A percentile compares a stretch with the other conserved stretches of the same genome.
phyloP scores from a whole-genome alignment of 2,329 filamentous ascomycete genomes.

The Pestalotiopsis sp. region DNA sequence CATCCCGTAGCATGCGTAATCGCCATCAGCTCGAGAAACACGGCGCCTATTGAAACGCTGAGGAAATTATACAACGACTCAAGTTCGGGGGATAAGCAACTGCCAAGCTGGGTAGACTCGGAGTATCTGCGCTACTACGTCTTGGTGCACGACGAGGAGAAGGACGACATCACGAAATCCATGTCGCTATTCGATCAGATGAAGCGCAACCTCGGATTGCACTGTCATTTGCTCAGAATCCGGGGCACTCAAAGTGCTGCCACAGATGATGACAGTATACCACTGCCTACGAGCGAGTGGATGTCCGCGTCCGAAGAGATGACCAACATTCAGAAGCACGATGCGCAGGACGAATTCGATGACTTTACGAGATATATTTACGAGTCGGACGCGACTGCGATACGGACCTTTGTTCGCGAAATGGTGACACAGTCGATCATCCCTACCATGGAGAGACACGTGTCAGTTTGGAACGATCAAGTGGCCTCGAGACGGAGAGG shows the following conservation, averaged over 20 bases:
- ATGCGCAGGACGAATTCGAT: conserved; percentile 70
- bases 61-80: conserved; percentile 82
- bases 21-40: conserved; percentile 88
- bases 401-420: conserved; percentile 88
- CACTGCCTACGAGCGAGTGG: conserved; percentile 84
- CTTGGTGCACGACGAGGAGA: conserved; percentile 93
- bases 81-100: conserved; percentile 71
- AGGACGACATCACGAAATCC: conserved; percentile 87
- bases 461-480: conserved; percentile 95
- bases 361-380: conserved; percentile 80
- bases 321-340: conserved; percentile 69
- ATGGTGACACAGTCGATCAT: conserved; percentile 94
- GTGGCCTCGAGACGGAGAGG: conserved; percentile 88
- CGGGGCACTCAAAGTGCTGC: conserved; percentile 83
- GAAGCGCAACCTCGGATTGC: conserved; percentile 96
- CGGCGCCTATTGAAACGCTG: conserved; percentile 82
- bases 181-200: conserved; percentile 95
- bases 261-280: conserved; percentile 88
- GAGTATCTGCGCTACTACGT: conserved; percentile 97
- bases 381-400: conserved; percentile 86
- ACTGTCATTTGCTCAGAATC: conserved; percentile 88
- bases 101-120: conserved; percentile 86
- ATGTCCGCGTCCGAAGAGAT: conserved; percentile 85
- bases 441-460: conserved; percentile 92
- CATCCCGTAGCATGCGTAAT: conserved; percentile 95